Evolutionary conservation across 1,284 basidiomycete genomes (phyloP).

Genomic region (Fereydounia khargensis): DNA sequence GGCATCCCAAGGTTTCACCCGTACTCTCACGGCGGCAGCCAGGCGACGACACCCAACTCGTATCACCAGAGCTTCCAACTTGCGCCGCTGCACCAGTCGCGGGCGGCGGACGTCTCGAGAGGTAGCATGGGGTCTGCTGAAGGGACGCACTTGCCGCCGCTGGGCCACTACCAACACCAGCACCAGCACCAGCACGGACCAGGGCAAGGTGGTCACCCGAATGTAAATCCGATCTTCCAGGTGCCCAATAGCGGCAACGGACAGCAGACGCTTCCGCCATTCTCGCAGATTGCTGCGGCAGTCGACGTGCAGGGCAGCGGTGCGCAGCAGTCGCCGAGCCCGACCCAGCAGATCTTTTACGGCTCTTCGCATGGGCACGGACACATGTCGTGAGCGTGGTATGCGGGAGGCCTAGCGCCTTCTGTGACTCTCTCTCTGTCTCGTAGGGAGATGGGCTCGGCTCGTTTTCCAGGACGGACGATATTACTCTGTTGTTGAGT

Average conservation of each 20-base stretch:
- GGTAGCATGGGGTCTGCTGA: conserved; percentile 6
- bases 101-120: conserved; percentile 4
- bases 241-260: conserved; percentile 9
- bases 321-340: not conserved
- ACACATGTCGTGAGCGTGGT: too few relatives aligned
- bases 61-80: conserved; percentile 28
- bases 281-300: conserved; percentile 39
- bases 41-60: conserved; percentile 9
- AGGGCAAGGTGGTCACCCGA: not conserved
- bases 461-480: too few relatives aligned
- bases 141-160: not conserved
- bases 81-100: conserved; percentile 28
- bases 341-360: not conserved
- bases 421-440: too few relatives aligned
- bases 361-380: not conserved
- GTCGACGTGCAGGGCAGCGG: conserved; percentile 17
- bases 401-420: too few relatives aligned
- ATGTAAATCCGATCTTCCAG: conserved; percentile 39
- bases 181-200: conserved; percentile 6
- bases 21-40: conserved; percentile 31
- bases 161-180: conserved; percentile 3
- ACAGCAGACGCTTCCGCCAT: conserved; percentile 30
- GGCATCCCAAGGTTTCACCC: conserved; percentile 51
- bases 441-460: too few relatives aligned
- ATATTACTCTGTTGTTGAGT: too few relatives aligned